Base-by-base conservation (phyloP, 2,329 filamentous ascomycete species). In the Colletotrichum caudatum region DNA sequence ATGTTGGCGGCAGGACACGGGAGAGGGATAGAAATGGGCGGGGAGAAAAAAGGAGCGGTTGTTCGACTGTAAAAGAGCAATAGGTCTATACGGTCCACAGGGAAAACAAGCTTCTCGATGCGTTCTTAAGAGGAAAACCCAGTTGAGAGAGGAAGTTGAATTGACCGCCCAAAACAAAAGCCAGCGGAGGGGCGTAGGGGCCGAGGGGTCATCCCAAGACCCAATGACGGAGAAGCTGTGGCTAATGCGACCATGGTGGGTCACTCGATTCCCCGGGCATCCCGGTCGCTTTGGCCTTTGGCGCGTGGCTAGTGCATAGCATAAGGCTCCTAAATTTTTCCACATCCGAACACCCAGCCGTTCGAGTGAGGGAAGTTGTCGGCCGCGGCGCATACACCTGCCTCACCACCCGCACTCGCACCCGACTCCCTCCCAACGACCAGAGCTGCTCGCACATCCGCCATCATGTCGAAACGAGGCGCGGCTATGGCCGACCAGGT, bases 401-500 rank as follows among this genome's bases (percentile, higher is more conserved):
- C 35, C 46, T 61, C 39, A 41, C 23, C 26, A 53, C n/a, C 39
- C 39, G 4, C 39, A 53, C n/a, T 35, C 48, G 29, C 23, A 37
- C 8, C 11, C 33, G 18, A 20, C 23, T 7, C 39, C 29, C 12
- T 35, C 26, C 37, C 39, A 56, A 56, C 50, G 9, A 54, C 11
- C 59, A 60, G 20, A 70, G 74, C 69, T 66, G 71, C 69, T 66
- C 68, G 72, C 74, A 70, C 64, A 59, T 37, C 63, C 51, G 53
- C 58, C 67, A 80, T 71, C 66, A 90, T 90, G 88, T 89, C 88
- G 39, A 89, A 88, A 76, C 80, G 81, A 66, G 78, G 79, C 70
- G 79, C 79, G 54, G 79, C 78, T 66, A 82, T 75, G 44, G 81
- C 83, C 51, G 89, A 97, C 79, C 90, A 93, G 83, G 91, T 98